Evolutionary conservation across 306 rosid species (phyloP).

Genomic region (Begonia peltatifolia): DNA sequence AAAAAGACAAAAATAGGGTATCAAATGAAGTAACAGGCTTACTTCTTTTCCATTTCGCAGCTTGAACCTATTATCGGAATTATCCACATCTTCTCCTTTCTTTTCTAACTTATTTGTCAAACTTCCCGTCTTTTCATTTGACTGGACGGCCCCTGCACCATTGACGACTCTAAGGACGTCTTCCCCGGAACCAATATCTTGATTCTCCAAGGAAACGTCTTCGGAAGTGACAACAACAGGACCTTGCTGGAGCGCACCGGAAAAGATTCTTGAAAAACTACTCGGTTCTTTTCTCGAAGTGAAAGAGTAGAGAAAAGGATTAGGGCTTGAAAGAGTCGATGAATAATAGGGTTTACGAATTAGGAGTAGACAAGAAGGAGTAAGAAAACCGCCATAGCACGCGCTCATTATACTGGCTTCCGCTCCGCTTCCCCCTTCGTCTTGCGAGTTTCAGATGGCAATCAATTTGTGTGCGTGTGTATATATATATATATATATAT

Average conservation of each 20-base stretch:
- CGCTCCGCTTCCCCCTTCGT: too few relatives aligned
- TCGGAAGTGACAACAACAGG: slow-evolving; percentile 9
- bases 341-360: too few relatives aligned
- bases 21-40: neutral
- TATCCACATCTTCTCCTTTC: slow-evolving; percentile 30
- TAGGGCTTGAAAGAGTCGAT: too few relatives aligned
- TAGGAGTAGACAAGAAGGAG: too few relatives aligned
- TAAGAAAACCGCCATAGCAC: too few relatives aligned
- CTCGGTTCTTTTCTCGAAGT: neutral
- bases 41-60: slow-evolving; percentile 84
- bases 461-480: too few relatives aligned
- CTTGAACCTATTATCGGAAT: slow-evolving; percentile 48
- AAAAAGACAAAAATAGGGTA: neutral
- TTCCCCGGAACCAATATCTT: slow-evolving; percentile 2
- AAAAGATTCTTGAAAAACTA: neutral
- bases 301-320: neutral
- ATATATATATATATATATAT: too few relatives aligned
- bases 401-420: too few relatives aligned
- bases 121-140: slow-evolving; percentile 13
- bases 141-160: slow-evolving; percentile 11
- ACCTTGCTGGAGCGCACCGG: slow-evolving; percentile 7
- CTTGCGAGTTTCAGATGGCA: too few relatives aligned
- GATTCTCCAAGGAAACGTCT: slow-evolving; percentile 12
- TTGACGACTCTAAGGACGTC: slow-evolving; percentile 6
- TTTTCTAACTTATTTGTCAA: slow-evolving; percentile 23